phyloP scores from a whole-genome alignment of 2,329 filamentous ascomycete species.

The Diaporthe vexans region DNA sequence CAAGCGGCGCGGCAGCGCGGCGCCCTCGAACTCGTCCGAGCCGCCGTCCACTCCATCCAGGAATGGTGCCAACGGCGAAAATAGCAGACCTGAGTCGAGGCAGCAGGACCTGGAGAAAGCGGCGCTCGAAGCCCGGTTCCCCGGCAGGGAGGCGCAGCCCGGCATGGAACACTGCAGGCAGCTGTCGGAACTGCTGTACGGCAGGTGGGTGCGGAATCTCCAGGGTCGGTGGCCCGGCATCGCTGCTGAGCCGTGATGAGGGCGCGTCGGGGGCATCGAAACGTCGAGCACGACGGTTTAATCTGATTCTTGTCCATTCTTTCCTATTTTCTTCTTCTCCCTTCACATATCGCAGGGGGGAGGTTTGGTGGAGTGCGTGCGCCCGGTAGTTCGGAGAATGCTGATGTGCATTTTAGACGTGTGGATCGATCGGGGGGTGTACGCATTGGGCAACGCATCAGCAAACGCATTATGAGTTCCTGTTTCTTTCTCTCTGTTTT shows the following conservation, averaged over 20 bases:
- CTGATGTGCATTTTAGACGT: neutral
- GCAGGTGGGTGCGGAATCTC: constrained; percentile 89
- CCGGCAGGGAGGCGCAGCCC: constrained; percentile 66
- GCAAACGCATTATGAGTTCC: constrained; percentile 20
- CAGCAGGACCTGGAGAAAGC: constrained; percentile 60
- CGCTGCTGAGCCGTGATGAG: constrained; percentile 44
- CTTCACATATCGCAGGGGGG: neutral
- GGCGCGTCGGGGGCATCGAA: neutral
- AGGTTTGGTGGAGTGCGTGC: neutral
- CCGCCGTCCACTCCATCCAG: constrained; percentile 46
- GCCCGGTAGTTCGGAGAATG: neutral
- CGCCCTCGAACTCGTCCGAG: constrained; percentile 39
- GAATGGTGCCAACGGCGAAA: constrained; percentile 26
- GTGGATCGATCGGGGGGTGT: neutral
- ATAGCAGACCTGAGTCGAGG: constrained; percentile 48
- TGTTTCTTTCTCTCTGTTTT: neutral
- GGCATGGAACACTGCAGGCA: constrained; percentile 96
- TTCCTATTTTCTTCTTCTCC: neutral
- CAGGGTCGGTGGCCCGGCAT: constrained; percentile 75
- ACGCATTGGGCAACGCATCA: constrained; percentile 15
- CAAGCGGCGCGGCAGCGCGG: constrained; percentile 68
- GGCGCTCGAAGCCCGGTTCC: constrained; percentile 66
- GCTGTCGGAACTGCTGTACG: constrained; percentile 90
- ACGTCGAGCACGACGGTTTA: neutral
- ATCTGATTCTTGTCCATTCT: neutral